Percentiles rank a stretch among this genome's conserved stretches.
phyloP scores from a whole-genome alignment of 257 asterid species.

The Craterostigma plantagineum region DNA sequence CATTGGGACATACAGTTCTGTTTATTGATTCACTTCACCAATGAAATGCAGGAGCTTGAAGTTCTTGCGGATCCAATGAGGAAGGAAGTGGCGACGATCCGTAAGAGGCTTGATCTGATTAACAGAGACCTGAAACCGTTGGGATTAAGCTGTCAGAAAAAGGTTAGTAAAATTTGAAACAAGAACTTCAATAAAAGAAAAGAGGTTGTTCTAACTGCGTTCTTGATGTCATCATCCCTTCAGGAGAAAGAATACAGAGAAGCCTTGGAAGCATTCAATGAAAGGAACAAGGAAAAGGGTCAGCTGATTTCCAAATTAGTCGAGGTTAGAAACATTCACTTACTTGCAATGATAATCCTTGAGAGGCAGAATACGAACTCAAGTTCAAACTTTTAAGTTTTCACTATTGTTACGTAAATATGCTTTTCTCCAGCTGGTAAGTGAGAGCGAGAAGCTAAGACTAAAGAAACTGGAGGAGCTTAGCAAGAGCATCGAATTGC shows the following conservation, averaged over 20 bases:
- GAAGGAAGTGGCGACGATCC: constrained; percentile 46
- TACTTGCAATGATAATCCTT: background rate
- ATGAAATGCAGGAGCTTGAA: constrained; percentile 80
- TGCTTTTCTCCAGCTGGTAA: constrained; percentile 37
- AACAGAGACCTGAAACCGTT: constrained; percentile 52
- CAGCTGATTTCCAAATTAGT: constrained; percentile 57
- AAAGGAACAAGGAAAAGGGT: constrained; percentile 67
- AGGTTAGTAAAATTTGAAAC: constrained; percentile 20
- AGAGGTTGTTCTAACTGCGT: too few species aligned
- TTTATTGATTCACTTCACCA: constrained; percentile 16
- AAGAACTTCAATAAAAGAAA: background rate
- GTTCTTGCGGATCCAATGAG: constrained; percentile 65
- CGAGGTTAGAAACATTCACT: constrained; percentile 29
- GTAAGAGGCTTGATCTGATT: constrained; percentile 49
- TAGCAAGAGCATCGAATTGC: constrained; percentile 54
- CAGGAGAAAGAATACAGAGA: constrained; percentile 90
- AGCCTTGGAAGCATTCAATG: constrained; percentile 53
- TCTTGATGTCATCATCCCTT: background rate
- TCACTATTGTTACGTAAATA: background rate
- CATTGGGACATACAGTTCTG: too few species aligned
- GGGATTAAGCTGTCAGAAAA: constrained; percentile 55
- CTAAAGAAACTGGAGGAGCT: constrained; percentile 81
- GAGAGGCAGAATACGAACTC: background rate
- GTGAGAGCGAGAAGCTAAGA: constrained; percentile 72
- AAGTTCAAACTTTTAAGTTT: background rate